These are phyloP conservation scores for Astrothelium subdiscretum DNA, from an alignment of 495 filamentous ascomycete genomes.

Conservation along the genomic window DNA sequence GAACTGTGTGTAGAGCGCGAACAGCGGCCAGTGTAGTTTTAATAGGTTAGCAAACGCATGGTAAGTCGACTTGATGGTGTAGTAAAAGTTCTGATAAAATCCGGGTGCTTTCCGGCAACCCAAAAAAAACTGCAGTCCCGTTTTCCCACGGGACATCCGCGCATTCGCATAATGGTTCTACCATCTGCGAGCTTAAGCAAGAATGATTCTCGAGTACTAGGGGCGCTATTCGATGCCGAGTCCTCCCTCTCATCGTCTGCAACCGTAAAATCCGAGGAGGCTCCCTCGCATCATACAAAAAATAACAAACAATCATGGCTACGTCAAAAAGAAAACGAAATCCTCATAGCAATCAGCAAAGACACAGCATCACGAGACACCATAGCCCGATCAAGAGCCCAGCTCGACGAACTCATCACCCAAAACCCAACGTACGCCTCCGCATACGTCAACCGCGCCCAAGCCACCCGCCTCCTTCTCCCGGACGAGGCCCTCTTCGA, in stretches of 20 bases:
- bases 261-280: background rate
- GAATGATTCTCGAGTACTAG: background rate
- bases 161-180: background rate
- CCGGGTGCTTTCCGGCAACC: background rate
- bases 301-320: background rate
- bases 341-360: background rate
- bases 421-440: slow-evolving; percentile 56
- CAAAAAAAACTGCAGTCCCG: no score
- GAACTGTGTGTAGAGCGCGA: background rate
- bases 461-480: slow-evolving; percentile 48
- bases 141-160: no score
- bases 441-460: slow-evolving; percentile 64
- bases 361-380: background rate
- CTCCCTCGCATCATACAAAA: no score
- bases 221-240: background rate
- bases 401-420: slow-evolving; percentile 42
- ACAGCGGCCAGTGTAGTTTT: background rate
- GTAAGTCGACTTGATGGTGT: background rate
- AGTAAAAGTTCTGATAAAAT: background rate
- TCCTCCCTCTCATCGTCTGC: background rate
- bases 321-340: background rate
- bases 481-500: slow-evolving; percentile 37
- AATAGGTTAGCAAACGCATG: background rate
- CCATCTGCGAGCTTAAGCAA: background rate
- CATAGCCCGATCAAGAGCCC: background rate